Evolutionary conservation across 106 monocot species (phyloP), one percentile per base, ranked within the genome.

Genomic region (Hemerocallis citrina): DNA sequence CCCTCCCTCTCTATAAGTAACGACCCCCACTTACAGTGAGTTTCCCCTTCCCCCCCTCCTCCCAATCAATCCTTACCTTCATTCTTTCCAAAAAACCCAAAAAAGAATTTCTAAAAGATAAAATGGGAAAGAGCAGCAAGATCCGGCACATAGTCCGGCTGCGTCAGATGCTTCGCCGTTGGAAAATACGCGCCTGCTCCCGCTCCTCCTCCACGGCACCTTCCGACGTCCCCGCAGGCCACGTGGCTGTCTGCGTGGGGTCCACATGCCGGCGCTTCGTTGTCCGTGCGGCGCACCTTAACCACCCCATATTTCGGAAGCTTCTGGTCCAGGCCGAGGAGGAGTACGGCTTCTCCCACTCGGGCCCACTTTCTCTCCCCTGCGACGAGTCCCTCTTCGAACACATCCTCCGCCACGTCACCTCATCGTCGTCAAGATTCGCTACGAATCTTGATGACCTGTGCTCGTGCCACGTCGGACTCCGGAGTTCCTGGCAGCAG

Each of bases 361-460:
- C 66, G 36, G 77, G 77, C 43, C 71, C 71, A 5, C 66, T 77
- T 37, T 43, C 72, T 45, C 47, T 78, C 30, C 77, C 77, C 55
- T 72, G 72, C 72, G 77, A 78, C 15, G 77, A 72, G 72, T 42
- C 67, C 23, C 42, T 63, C 39, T 72, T 78, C 72, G 61, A 72
- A 56, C 54, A 78, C 47, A 40, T 78, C 67, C 72, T 77, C 31
- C 52, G 66, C 32, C 61, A 67, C 54, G 42, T 72, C 56, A 63
- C 45, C 22, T 46, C 58, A 22, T 35, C 33, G 33, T 19, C 67
- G 13, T 22, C 21, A 8, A 21, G 14, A 9, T 49, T n/a, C 35
- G 13, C 36, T 34, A 10, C 50, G 12, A 50, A 27, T 27, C 25
- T 10, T 32, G 54, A 23, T 20, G 59, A 40, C 23, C 33, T 32